Evolutionary conservation across 1,139 yeast genomes (phyloP).

Genomic region (Taphrina pruni): DNA sequence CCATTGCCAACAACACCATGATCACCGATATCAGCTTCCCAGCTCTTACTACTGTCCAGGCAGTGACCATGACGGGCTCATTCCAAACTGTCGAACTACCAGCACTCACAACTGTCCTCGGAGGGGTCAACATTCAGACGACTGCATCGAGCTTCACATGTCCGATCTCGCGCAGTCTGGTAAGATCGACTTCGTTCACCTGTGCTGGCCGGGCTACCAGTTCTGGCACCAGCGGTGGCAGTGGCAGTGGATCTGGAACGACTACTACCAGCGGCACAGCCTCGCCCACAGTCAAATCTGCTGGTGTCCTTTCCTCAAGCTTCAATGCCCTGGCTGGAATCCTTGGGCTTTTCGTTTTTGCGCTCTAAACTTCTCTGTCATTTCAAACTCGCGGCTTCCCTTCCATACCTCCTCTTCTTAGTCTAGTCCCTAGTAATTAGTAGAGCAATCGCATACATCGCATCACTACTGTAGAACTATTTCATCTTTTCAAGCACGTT

Average conservation of each 20-base stretch:
- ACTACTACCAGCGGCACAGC: slow-evolving; percentile 44
- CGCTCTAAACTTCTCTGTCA: neutral
- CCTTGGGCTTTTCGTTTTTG: slow-evolving; percentile 3
- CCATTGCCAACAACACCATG: slow-evolving; percentile 78
- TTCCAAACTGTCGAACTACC: slow-evolving; percentile 80
- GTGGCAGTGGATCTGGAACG: slow-evolving; percentile 42
- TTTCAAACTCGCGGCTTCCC: neutral
- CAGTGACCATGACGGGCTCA: slow-evolving; percentile 78
- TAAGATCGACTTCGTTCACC: slow-evolving; percentile 62
- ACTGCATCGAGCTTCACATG: slow-evolving; percentile 50
- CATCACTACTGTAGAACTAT: neutral
- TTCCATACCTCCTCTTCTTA: slow-evolving; percentile 5
- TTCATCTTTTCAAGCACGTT: neutral
- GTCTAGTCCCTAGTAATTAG: slow-evolving; percentile 12
- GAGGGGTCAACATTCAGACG: slow-evolving; percentile 72
- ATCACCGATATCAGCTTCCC: slow-evolving; percentile 72
- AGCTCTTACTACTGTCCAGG: slow-evolving; percentile 77
- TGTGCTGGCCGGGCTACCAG: slow-evolving; percentile 54
- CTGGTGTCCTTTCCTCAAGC: slow-evolving; percentile 8
- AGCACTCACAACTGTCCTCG: slow-evolving; percentile 75
- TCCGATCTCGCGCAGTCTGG: slow-evolving; percentile 64
- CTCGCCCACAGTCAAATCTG: slow-evolving; percentile 8
- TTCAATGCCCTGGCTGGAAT: slow-evolving; percentile 3
- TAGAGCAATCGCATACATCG: slow-evolving; percentile 10
- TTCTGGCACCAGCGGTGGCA: slow-evolving; percentile 46